Evolutionary conservation across 768 basidiomycete species (phyloP).

Genomic region (Leccinum variicolor): DNA sequence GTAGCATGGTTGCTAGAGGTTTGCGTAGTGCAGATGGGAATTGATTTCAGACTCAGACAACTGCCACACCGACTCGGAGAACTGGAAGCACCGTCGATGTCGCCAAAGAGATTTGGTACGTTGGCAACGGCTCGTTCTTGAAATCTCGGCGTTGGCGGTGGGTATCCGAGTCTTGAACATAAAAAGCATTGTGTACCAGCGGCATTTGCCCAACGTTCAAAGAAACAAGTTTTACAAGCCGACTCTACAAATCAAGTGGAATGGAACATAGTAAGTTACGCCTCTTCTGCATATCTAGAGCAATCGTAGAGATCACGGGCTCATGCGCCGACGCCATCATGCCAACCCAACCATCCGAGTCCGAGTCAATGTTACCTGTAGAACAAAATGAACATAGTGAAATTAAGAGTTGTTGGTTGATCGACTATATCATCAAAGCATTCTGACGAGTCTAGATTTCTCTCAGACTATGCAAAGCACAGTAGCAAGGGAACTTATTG

Average conservation of each 20-base stretch:
- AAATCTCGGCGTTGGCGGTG: too few species aligned
- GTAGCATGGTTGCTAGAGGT: constrained; percentile 60
- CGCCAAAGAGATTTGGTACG: too few species aligned
- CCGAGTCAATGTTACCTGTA: constrained; percentile 40
- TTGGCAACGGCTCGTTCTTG: too few species aligned
- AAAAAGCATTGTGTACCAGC: too few species aligned
- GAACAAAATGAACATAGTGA: constrained; percentile 1
- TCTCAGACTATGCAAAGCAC: constrained; percentile 57
- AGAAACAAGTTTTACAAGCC: constrained; percentile 46
- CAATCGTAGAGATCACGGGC: constrained; percentile 47
- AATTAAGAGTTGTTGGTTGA: neutral
- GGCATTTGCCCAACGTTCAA: constrained; percentile 43
- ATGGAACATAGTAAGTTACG: constrained; percentile 40
- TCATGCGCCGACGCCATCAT: constrained; percentile 39
- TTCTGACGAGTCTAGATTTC: constrained; percentile 32
- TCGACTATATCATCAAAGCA: constrained; percentile 64
- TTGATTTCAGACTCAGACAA: too few species aligned
- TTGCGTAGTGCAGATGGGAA: constrained; percentile 61
- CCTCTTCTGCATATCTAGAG: constrained; percentile 52
- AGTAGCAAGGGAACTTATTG: constrained; percentile 65
- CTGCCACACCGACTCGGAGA: constrained; percentile 55
- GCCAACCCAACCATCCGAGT: constrained; percentile 37
- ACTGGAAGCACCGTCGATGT: neutral
- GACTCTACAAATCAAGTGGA: constrained; percentile 55
- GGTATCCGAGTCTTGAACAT: too few species aligned